A percentile compares a stretch with the other conserved stretches of the same genome.
phyloP scores from a whole-genome alignment of 306 rosid species.

The Gillenia trifoliata region DNA sequence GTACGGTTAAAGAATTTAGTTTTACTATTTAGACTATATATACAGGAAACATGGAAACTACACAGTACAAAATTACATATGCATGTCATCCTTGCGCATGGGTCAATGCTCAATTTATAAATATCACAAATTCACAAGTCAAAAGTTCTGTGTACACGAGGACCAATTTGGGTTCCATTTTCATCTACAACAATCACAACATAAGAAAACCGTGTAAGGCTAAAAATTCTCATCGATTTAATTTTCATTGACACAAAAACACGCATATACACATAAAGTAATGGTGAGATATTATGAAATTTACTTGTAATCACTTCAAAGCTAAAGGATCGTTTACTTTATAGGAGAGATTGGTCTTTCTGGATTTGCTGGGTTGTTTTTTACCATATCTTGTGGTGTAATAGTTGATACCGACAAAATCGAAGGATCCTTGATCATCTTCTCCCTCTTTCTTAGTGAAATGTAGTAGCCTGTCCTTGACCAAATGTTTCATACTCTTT shows the following conservation, averaged over 20 bases:
- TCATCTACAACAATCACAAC: not conserved
- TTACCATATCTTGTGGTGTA: slow-evolving; percentile 19
- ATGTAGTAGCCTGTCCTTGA: slow-evolving; percentile 14
- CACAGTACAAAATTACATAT: not conserved
- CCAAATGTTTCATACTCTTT: slow-evolving; percentile 13
- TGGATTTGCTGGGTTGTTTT: not conserved
- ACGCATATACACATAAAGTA: not conserved
- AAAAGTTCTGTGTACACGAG: not conserved
- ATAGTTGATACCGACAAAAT: slow-evolving; percentile 30
- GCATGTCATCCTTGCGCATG: not conserved
- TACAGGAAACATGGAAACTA: not conserved
- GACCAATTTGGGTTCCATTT: not conserved
- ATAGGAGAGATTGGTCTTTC: not conserved
- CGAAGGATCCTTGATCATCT: slow-evolving; percentile 14
- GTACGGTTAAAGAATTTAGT: not conserved
- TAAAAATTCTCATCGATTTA: not conserved
- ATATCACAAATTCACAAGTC: not conserved
- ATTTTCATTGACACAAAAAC: not conserved
- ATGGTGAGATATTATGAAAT: not conserved
- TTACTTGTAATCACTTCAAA: not conserved
- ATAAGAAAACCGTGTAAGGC: not conserved
- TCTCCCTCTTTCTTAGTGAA: slow-evolving; percentile 19
- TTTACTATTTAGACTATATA: not conserved
- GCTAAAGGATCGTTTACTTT: slow-evolving; percentile 1
- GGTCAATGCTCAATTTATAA: not conserved